Base-by-base conservation (phyloP, 495 filamentous ascomycete genomes). In the Viridothelium virens region DNA sequence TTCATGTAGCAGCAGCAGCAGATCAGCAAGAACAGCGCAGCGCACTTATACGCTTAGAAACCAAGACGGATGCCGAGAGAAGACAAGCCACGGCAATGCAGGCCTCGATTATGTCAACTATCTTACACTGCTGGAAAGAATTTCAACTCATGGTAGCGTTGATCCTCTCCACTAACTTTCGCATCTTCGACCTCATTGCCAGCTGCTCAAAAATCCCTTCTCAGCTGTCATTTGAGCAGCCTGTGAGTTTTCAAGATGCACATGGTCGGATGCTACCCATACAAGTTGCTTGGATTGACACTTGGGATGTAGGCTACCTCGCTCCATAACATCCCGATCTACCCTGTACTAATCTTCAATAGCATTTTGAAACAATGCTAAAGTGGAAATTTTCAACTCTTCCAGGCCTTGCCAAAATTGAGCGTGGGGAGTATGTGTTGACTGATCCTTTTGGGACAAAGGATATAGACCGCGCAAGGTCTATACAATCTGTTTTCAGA, bases 381-480 rank as follows among this genome's bases (percentile, higher is more conserved):
- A 63, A 63, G 38, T 63, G 62, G 62, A 63, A 63, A n/a, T 63
- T 63, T 41, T 63, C 62, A 41, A 34, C 14, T 38, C 36, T 63
- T 33, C 62, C 62, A 33, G 62, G 62, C 25, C 38, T 63, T 7
- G 10, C 18, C 11, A 63, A 44, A 34, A 63, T 63, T 47, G 62
- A 63, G 38, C 25, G 38, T 33, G 38, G 62, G 16, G 38, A 63
- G 46, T 63, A 63, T 63, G 62, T 63, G 16, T 25, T 63, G 38
- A n/a, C 38, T 63, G 62, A 63, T 46, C 14, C 38, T 53, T 53
- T 53, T 53, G 18, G 10, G 0, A 53, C 11, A n/a, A 53, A 25
- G 48, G 48, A 53, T 2, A 16, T 53, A 53, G 48, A 53, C 18
- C 48, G 48, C 48, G 18, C 48, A 25, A 53, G 18, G 48, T 1